Base-by-base conservation (phyloP, 352 stramenopile genomes). In the Phytophthora uliginosa region DNA sequence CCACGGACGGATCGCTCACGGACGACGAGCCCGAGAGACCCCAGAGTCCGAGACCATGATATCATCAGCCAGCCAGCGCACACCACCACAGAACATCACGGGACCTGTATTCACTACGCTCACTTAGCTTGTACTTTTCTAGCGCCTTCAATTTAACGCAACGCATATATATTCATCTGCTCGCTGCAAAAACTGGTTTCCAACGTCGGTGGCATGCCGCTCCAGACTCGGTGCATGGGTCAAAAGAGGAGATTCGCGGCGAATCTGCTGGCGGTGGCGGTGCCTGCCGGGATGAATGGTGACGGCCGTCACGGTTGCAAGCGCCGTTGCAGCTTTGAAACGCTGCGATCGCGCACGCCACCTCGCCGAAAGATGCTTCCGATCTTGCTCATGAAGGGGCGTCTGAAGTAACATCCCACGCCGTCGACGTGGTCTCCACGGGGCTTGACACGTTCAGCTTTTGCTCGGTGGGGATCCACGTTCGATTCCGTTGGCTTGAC, bases 11-110 rank as follows among this genome's bases (percentile, higher is more conserved):
- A 12, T 79, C 74, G 26, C 58, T 74, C 22, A 76, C 74, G 50
- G 74, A 78, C 55, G 74, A 81, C 36, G 74, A 81, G 22, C 70
- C 70, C 8, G 70, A 77, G 36, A 61, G 63, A 52, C 62, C 48
- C n/a, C 64, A 77, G n/a, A 77, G 58, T 54, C 64, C 57, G 42
- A 74, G 42, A 68, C 52, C 36, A 17, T 31, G 28, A 31, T 8
- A 31, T 31, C 28, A 31, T 8, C 28, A 31, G 28, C 13, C 38
- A 47, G 38, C 38, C 38, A 42, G 36, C 45, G 10, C 45, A 52
- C 45, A 28, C 45, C 4, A 0, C 13, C 7, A 20, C 42, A 69
- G 20, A 64, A 52, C 63, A 64, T 38, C 33, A 47, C 13, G 24
- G 31, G 24, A 64, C 48, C 38, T 73, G 51, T 76, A 76, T 65